Percentiles rank a stretch among this genome's conserved stretches.
These are phyloP conservation scores for Ormosia emarginata DNA, from an alignment of 306 rosid species.

Conservation along the genomic window DNA sequence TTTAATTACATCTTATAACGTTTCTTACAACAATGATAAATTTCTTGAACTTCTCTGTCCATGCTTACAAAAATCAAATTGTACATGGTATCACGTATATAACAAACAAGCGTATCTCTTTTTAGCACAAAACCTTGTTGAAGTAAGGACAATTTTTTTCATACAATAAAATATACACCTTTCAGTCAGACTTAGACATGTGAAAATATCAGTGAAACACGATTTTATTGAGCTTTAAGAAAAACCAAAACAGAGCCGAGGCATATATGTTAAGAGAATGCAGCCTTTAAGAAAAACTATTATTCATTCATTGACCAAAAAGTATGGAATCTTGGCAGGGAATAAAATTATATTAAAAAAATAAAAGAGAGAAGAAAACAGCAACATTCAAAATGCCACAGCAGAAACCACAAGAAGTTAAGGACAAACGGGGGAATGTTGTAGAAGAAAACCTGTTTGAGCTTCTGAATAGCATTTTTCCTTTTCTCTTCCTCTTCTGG, in stretches of 20 bases:
- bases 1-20: not conserved
- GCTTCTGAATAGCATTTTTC: constrained; percentile 27
- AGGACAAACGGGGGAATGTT: not conserved
- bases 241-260: not conserved
- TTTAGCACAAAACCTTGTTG: not conserved
- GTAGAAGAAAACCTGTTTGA: constrained; percentile 38
- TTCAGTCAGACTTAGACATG: not conserved
- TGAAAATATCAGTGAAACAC: not conserved
- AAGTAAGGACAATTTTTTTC: not conserved
- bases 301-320: not conserved
- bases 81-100: not conserved
- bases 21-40: not conserved
- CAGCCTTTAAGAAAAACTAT: not conserved
- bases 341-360: not conserved
- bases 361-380: not conserved
- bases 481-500: constrained; percentile 34
- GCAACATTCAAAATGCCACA: not conserved
- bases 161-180: not conserved
- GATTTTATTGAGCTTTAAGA: not conserved
- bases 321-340: not conserved
- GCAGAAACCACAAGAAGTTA: not conserved
- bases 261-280: not conserved
- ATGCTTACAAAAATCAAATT: not conserved
- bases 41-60: not conserved
- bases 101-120: not conserved